Percentiles rank a stretch among this genome's conserved stretches.
phyloP scores from a whole-genome alignment of 306 rosid genomes.

The Oxytropis ochrocephala region DNA sequence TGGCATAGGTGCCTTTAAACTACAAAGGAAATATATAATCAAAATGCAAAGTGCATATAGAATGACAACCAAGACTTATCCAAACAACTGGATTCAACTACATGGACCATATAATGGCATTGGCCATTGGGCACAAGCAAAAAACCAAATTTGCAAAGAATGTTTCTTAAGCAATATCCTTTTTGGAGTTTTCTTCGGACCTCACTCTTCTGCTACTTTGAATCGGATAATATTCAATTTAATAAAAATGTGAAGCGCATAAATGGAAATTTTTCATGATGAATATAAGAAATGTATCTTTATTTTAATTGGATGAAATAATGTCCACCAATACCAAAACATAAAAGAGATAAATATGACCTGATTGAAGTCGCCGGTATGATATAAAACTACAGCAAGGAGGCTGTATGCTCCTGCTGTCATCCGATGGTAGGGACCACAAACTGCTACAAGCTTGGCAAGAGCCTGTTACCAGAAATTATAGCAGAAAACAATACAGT shows the following conservation, averaged over 20 bases:
- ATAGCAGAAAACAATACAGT: slow-evolving; percentile 13
- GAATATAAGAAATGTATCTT: neutral
- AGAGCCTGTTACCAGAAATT: slow-evolving; percentile 67
- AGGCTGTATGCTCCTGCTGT: slow-evolving; percentile 99
- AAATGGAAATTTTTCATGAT: neutral
- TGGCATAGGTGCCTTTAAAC: neutral
- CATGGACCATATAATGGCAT: neutral
- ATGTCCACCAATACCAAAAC: slow-evolving; percentile 26
- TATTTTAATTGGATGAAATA: neutral
- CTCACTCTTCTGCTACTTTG: neutral
- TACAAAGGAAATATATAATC: neutral
- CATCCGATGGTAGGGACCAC: slow-evolving; percentile 98
- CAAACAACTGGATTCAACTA: neutral
- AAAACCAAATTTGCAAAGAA: neutral
- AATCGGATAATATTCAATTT: neutral
- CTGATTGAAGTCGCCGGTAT: slow-evolving; percentile 99
- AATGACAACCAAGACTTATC: neutral
- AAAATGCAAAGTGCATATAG: neutral
- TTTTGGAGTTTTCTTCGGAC: neutral
- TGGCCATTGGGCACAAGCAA: neutral
- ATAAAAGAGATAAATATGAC: slow-evolving; percentile 30
- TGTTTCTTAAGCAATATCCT: neutral
- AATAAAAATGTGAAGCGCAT: neutral
- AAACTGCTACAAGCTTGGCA: slow-evolving; percentile 89
- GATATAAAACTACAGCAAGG: slow-evolving; percentile 97